Base-by-base conservation (phyloP, 306 rosid genomes). In the Lablab purpureus region DNA sequence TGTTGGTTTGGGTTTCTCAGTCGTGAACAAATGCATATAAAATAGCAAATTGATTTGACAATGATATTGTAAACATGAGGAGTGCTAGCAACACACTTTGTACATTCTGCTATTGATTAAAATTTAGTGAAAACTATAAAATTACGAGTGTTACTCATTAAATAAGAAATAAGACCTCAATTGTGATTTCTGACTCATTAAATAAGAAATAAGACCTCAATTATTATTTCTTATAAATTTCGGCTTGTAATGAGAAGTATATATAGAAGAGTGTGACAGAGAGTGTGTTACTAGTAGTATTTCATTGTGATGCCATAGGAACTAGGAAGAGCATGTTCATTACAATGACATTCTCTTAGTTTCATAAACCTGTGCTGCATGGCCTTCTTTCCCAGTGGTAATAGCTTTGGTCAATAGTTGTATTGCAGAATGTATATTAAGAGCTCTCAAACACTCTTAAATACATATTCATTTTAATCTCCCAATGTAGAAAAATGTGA, bases 291-390 rank as follows among this genome's bases (percentile, higher is more conserved):
- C 23, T 51, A 17, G 23, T 21, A 51, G 15, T 15, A 45, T 41
- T 54, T 12, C 6, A 14, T 17, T 4, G 25, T 13, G 77, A 71
- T 28, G 66, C n/a, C 5, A 23, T 32, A 46, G 43, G 12, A 37
- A 37, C 12, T 2, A 8, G 34, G 45, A 62, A 62, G 78, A 49
- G 13, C 60, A 64, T 41, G 27, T 23, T 52, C 75, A 15, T 21
- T 30, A 5, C 19, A 17, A 15, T 77, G 21, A 36, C 45, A 56
- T 73, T 73, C 34, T 37, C 55, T 74, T 60, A 54, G 17, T 25
- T 25, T 52, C 56, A 10, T 55, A 7, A 77, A 11, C 36, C 4
- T 37, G 40, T 67, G 3, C 15, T 30, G 34, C 37, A 19, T 75
- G 8, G 23, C 3, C 10, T 4, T 11, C n/a, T 28, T 28, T 12